Conservation (phyloP, 305 asterid genomes). For the Fraxinus dipetala region DNA sequence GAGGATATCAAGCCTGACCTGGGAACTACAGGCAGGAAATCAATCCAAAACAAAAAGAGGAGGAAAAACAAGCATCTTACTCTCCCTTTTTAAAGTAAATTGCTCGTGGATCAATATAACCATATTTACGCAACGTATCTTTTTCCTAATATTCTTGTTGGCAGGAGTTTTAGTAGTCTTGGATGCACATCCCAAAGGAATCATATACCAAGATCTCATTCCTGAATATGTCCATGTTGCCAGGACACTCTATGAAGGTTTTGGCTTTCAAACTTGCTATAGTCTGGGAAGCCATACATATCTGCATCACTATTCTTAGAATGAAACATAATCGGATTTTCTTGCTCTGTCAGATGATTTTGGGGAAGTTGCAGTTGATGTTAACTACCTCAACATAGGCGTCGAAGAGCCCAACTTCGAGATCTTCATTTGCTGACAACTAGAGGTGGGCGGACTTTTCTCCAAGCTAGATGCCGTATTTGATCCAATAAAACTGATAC, state of each 20-base stretch:
- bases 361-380: conserved; percentile 74
- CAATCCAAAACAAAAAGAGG: background rate
- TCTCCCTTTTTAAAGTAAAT: background rate
- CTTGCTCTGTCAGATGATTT: conserved; percentile 58
- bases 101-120: background rate
- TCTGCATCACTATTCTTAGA: conserved; percentile 5
- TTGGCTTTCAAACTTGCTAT: background rate
- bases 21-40: background rate
- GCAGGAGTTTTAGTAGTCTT: conserved; percentile 85
- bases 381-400: conserved; percentile 80
- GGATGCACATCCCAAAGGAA: conserved; percentile 82
- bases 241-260: conserved; percentile 90
- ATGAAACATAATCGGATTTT: background rate
- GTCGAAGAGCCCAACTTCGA: conserved; percentile 46
- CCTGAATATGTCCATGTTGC: conserved; percentile 58
- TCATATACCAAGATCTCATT: conserved; percentile 73
- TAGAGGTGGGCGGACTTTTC: conserved; percentile 25
- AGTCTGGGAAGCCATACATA: conserved; percentile 12
- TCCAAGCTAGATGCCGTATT: conserved; percentile 4
- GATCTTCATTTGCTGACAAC: conserved; percentile 67
- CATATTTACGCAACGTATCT: background rate
- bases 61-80: background rate
- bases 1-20: background rate
- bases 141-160: conserved; percentile 4
- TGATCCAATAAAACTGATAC: background rate